Percentiles rank a stretch among this genome's conserved stretches.
Conservation (phyloP, 805 yeast genomes). For the Danielia oregonensis region DNA sequence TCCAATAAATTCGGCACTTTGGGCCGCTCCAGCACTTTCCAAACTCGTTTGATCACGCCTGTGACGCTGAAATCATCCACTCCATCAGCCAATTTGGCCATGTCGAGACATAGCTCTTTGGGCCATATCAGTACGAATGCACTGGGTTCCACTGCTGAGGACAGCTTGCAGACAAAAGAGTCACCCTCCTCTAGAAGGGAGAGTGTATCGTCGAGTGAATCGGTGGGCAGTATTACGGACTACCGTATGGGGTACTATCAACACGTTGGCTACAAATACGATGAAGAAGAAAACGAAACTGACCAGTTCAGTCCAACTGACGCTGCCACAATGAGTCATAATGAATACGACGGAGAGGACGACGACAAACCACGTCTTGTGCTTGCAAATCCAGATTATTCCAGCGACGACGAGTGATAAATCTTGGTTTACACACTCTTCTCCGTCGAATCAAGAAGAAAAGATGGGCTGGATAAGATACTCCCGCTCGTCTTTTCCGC, state of each 20-base stretch:
- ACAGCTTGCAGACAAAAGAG: slow-evolving; percentile 16
- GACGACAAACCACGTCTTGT: slow-evolving; percentile 43
- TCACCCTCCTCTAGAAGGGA: slow-evolving; percentile 17
- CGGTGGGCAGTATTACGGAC: slow-evolving; percentile 30
- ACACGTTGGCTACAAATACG: slow-evolving; percentile 35
- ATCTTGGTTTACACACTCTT: too few relatives aligned
- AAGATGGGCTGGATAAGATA: too few relatives aligned
- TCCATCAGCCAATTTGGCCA: slow-evolving; percentile 6
- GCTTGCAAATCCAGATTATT: slow-evolving; percentile 55
- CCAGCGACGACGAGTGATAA: slow-evolving; percentile 37
- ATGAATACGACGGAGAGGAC: slow-evolving; percentile 18
- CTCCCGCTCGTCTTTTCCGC: too few relatives aligned
- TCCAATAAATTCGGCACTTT: slow-evolving; percentile 12
- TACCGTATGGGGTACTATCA: slow-evolving; percentile 31
- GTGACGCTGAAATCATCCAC: slow-evolving; percentile 12
- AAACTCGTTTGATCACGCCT: slow-evolving; percentile 8
- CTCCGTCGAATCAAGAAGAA: too few relatives aligned
- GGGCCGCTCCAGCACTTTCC: slow-evolving; percentile 9
- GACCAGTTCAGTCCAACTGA: slow-evolving; percentile 8
- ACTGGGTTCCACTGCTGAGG: slow-evolving; percentile 15
- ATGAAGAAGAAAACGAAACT: slow-evolving; percentile 21
- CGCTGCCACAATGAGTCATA: slow-evolving; percentile 7
- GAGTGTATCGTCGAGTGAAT: slow-evolving; percentile 20
- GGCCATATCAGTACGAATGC: slow-evolving; percentile 29
- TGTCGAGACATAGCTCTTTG: slow-evolving; percentile 27